A percentile compares a stretch with the other conserved stretches of the same genome.
phyloP scores from a whole-genome alignment of 495 filamentous ascomycete species.

The Hypoxylon fragiforme region DNA sequence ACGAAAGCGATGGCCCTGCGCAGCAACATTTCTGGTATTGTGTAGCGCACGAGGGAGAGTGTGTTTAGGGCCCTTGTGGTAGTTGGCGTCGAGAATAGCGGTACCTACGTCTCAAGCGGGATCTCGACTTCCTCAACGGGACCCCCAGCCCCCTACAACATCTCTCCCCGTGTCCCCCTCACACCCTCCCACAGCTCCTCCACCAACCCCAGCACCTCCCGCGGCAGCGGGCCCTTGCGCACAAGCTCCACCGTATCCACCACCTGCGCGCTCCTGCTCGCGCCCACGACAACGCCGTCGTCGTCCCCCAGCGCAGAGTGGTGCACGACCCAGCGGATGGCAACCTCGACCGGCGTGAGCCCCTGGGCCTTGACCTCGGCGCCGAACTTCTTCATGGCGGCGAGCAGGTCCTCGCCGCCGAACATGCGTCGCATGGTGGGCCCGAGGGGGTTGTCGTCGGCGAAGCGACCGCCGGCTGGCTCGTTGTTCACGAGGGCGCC shows the following conservation, averaged over 20 bases:
- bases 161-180: conserved; percentile 14
- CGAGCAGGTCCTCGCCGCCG: conserved; percentile 41
- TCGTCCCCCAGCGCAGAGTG: conserved; percentile 53
- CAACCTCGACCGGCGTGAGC: conserved; percentile 52
- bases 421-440: conserved; percentile 48
- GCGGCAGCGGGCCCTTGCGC: conserved; percentile 48
- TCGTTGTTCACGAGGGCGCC: no score
- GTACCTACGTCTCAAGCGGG: no score
- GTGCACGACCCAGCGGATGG: conserved; percentile 60
- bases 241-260: conserved; percentile 51
- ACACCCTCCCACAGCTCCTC: conserved; percentile 26
- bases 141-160: no score
- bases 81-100: no score
- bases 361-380: conserved; percentile 49
- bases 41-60: no score
- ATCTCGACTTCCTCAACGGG: no score
- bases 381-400: conserved; percentile 52
- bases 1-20: no score
- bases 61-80: no score
- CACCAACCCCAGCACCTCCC: conserved; percentile 8
- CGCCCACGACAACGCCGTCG: conserved; percentile 60
- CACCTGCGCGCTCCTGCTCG: conserved; percentile 52
- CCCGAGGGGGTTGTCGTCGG: conserved; percentile 31
- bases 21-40: no score
- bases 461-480: no score